Evolutionary conservation across 495 filamentous ascomycete species (phyloP).

Genomic region (Darksidea phi): DNA sequence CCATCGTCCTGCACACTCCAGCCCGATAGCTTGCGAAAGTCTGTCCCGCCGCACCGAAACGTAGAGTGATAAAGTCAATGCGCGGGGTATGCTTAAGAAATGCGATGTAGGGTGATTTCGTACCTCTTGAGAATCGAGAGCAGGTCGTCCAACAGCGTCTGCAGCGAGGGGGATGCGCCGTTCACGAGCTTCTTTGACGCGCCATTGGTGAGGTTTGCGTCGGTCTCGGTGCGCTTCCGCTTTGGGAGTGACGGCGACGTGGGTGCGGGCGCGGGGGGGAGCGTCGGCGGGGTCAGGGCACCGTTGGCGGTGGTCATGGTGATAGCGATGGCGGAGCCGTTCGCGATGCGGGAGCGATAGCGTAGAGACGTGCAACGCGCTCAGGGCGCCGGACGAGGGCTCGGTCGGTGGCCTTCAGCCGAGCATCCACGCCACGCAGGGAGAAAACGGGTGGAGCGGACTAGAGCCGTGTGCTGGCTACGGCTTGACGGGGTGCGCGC

Average conservation of each 20-base stretch:
- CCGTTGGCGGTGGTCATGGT: slow-evolving; percentile 40
- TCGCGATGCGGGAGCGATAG: slow-evolving; percentile 24
- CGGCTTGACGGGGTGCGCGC: background rate
- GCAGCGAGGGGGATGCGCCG: slow-evolving; percentile 9
- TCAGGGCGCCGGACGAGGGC: slow-evolving; percentile 10
- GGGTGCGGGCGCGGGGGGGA: slow-evolving; percentile 20
- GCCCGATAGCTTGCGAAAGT: no score
- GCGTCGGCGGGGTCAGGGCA: slow-evolving; percentile 35
- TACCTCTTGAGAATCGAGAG: slow-evolving; percentile 36
- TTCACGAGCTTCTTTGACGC: slow-evolving; percentile 5
- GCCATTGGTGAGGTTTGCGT: slow-evolving; percentile 28
- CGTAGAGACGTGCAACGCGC: slow-evolving; percentile 30
- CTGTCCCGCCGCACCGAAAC: no score
- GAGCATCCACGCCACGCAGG: background rate
- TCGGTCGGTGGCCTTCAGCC: slow-evolving; percentile 1
- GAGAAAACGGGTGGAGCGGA: background rate
- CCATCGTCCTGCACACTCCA: no score
- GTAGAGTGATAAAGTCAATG: no score
- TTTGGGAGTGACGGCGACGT: slow-evolving; percentile 39
- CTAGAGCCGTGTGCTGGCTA: background rate
- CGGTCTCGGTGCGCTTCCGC: slow-evolving; percentile 38
- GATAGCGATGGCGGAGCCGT: slow-evolving; percentile 13
- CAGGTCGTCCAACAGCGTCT: slow-evolving; percentile 32
- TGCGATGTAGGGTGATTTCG: background rate
- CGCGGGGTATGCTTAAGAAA: no score